phyloP scores from a whole-genome alignment of 495 filamentous ascomycete genomes.

The Glarea lozoyensis region DNA sequence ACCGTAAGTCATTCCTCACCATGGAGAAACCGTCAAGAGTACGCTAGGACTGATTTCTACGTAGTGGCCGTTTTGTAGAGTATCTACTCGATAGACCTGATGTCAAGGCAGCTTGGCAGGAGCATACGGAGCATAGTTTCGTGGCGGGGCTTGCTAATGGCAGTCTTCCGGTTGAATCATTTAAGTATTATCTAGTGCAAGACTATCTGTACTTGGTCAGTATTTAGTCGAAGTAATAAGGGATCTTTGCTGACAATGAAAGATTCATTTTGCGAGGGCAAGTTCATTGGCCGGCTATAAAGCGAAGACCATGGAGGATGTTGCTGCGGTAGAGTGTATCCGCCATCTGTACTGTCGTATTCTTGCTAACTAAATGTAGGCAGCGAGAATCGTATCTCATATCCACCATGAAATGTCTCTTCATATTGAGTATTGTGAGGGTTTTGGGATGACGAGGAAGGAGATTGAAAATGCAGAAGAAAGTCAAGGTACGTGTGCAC shows the following conservation, averaged over 20 bases:
- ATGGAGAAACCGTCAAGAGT: conserved; percentile 55
- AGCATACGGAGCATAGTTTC: conserved; percentile 72
- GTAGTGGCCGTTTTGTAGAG: conserved; percentile 72
- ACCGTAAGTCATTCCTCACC: conserved; percentile 46
- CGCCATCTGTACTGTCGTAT: conserved; percentile 1
- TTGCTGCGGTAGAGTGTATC: conserved; percentile 47
- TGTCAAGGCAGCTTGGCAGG: conserved; percentile 59
- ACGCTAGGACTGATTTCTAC: conserved; percentile 30
- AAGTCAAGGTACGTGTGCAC: conserved; percentile 46
- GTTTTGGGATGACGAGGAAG: conserved; percentile 67
- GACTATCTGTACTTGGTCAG: conserved; percentile 80
- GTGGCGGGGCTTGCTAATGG: conserved; percentile 67
- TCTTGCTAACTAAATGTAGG: conserved; percentile 30
- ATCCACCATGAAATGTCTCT: conserved; percentile 72
- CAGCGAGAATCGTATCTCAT: conserved; percentile 60
- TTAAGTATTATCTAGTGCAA: conserved; percentile 80
- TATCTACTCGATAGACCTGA: conserved; percentile 71
- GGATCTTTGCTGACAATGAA: not conserved
- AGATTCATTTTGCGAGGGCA: conserved; percentile 81
- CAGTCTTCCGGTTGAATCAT: conserved; percentile 58
- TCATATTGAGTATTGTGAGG: conserved; percentile 69
- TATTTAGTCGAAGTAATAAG: conserved; percentile 1
- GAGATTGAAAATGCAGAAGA: conserved; percentile 69
- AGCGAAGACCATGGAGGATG: conserved; percentile 60
- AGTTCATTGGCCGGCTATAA: conserved; percentile 82